Base-by-base conservation (phyloP, 2,329 filamentous ascomycete species). In the Plenodomus biglobosus region DNA sequence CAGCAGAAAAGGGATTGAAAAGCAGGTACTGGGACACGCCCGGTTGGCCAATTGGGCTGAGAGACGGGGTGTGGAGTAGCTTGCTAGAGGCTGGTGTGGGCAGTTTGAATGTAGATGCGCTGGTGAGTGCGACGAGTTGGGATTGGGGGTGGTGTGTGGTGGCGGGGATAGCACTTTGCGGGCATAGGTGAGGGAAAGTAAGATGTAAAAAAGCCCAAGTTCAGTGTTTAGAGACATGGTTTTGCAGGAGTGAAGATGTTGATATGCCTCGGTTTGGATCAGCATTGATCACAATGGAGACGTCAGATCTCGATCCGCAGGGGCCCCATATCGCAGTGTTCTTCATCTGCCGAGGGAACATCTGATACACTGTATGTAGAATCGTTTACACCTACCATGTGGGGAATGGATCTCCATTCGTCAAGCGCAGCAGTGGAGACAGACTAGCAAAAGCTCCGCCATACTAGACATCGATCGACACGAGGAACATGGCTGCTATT, bases 71-170 rank as follows among this genome's bases (percentile, higher is more conserved):
- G 16, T 66, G 59, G 61, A 37, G 43, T 11, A 56, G 50, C 42
- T 38, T 68, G 27, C 55, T 46, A 18, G 50, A 59, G 15, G 42
- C 53, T 16, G 59, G 43, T 10, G 53, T 62, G 11, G 59, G 57
- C 1, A 52, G 64, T 44, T 32, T 64, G 37, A 65, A 61, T 47
- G 59, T 65, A 2, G 58, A 61, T 51, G 59, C 64, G 48, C 21
- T 64, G 30, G 39, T 49, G 2, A 56, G 55, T 40, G 61, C 62
- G 6, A 57, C 59, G 16, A 50, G 56, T 35, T 64, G 62, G 59
- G 63, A 64, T 49, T 65, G 64, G 58, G 53, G 55, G 20, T 60
- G 57, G 56, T 68, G 63, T 48, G 42, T 59, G 27, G 46, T 66
- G 34, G 63, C 57, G 15, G 58, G 63, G 2, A 49, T 67, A 30